phyloP scores from a whole-genome alignment of 345 rosid genomes.

The Pelargonium nanum region DNA sequence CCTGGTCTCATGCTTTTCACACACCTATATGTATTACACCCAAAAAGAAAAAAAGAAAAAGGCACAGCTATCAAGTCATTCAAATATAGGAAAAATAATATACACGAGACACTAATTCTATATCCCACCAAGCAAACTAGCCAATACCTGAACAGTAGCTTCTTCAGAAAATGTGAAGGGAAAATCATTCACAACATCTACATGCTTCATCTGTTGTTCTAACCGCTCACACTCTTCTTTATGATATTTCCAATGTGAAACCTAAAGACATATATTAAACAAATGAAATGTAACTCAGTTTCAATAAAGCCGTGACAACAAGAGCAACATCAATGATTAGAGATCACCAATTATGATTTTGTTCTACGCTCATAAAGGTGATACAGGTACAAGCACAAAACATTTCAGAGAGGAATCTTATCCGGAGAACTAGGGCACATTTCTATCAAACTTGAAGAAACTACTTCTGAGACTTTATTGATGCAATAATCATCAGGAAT shows the following conservation, averaged over 20 bases:
- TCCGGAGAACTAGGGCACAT: background rate
- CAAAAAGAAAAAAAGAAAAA: background rate
- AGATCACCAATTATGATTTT: background rate
- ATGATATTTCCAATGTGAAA: conserved; percentile 65
- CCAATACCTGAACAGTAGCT: conserved; percentile 48
- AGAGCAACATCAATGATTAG: background rate
- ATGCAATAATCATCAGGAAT: background rate
- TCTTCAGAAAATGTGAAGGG: conserved; percentile 68
- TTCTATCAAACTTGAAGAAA: background rate
- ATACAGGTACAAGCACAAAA: background rate
- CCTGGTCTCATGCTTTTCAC: conserved; percentile 42
- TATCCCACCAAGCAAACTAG: background rate
- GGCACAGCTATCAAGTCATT: background rate
- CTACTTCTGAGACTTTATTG: background rate
- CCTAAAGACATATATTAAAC: conserved; percentile 15
- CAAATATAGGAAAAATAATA: background rate
- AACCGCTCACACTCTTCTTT: conserved; percentile 76
- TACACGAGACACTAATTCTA: background rate
- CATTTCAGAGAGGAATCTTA: background rate
- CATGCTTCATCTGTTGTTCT: conserved; percentile 64
- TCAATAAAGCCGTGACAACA: background rate
- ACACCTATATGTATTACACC: conserved; percentile 21
- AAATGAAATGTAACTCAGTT: background rate
- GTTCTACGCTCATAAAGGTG: background rate
- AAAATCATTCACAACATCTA: conserved; percentile 51